Percentiles rank a stretch among this genome's conserved stretches.
phyloP scores from a whole-genome alignment of 2,329 filamentous ascomycete genomes.

The Lachnellula hyalina region DNA sequence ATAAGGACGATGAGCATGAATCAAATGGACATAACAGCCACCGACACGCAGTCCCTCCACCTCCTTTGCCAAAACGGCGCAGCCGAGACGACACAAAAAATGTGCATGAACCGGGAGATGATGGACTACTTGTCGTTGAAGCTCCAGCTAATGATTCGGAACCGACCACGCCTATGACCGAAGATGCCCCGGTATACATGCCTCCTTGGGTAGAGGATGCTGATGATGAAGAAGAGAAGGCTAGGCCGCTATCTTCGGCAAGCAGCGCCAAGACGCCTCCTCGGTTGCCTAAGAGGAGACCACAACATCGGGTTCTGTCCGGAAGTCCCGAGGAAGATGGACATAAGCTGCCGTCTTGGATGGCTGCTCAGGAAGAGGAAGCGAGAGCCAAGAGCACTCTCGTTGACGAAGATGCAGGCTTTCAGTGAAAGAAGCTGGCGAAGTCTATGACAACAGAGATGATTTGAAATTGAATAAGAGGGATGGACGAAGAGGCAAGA shows the following conservation, averaged over 20 bases:
- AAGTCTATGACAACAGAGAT: background rate
- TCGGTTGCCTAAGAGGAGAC: conserved; percentile 23
- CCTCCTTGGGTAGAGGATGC: conserved; percentile 35
- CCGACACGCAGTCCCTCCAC: conserved; percentile 35
- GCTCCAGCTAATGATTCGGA: conserved; percentile 60
- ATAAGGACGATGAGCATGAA: conserved; percentile 27
- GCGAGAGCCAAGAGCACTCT: conserved; percentile 29
- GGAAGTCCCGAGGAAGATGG: conserved; percentile 31
- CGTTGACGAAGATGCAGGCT: conserved; percentile 28
- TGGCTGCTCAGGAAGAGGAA: conserved; percentile 33
- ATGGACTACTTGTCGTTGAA: conserved; percentile 58
- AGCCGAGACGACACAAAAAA: conserved; percentile 32
- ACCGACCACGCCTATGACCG: conserved; percentile 45
- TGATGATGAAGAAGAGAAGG: conserved; percentile 23
- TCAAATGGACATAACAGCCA: conserved; percentile 13
- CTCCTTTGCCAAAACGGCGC: conserved; percentile 41
- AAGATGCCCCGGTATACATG: conserved; percentile 29
- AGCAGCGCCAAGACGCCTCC: conserved; percentile 12
- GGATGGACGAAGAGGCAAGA: background rate
- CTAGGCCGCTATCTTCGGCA: conserved; percentile 2
- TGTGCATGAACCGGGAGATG: conserved; percentile 36
- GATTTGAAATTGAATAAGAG: background rate
- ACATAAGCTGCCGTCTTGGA: conserved; percentile 28
- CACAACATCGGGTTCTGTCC: conserved; percentile 20
- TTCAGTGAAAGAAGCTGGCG: background rate